Evolutionary conservation across 2,329 filamentous ascomycete genomes (phyloP), one percentile per base, ranked within the genome.

Genomic region (Albophoma yamanashiensis): DNA sequence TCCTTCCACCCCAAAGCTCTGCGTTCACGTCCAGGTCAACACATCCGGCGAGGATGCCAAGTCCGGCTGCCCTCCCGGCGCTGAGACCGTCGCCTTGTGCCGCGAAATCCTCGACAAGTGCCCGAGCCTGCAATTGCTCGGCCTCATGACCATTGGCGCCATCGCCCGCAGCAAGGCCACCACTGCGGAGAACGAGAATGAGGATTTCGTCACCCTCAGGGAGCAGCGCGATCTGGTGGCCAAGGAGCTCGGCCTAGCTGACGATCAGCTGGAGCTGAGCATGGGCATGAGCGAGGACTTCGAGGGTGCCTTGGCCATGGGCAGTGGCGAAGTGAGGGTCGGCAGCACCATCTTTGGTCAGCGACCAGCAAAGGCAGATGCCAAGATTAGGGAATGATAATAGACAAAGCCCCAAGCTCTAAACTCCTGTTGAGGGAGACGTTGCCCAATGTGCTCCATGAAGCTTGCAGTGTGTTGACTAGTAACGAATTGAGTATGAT

Each of bases 271-370:
- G 67, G 92, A 97, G 78, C 74, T 97, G 74, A 97, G 92, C 74
- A 99, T 99, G 93, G 93, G 93, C 8, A 99, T 99, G 94, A 97
- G 92, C 71, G 86, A 91, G 69, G 94, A 99, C 74, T 99, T 93
- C 73, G 92, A 96, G 77, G 89, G 88, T 9, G 94, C 94, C 0
- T 87, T 97, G 69, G 76, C 74, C 15, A 78, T 91, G 78, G 94
- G 94, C 0, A 97, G 92, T 75, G 82, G 85, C 66, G 92, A 97
- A 79, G 92, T 99, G 7, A 83, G 94, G 61, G 85, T 99, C 11
- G 94, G 94, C 1, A 97, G 91, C 70, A 93, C 90, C 2, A 96
- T 99, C 61, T 99, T 99, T 72, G 94, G 94, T 1, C 78, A 86
- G 69, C 82, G 94, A 69, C 91, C 91, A 20, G 79, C 84, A 43